Evolutionary conservation across 768 basidiomycete species (phyloP), one percentile per base, ranked within the genome.

Genomic region (Postia placenta): DNA sequence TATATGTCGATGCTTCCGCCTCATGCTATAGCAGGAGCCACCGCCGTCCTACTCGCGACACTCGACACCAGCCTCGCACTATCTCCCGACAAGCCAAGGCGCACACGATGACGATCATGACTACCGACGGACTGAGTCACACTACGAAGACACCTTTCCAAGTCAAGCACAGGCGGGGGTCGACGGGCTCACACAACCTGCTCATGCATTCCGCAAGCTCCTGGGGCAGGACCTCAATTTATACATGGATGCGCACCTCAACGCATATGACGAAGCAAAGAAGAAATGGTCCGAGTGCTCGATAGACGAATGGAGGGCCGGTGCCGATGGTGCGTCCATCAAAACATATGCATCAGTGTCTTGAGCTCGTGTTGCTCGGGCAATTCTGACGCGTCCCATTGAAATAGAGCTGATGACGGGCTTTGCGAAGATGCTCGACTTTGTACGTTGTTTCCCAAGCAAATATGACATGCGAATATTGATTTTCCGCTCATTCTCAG

Each of bases 291-390:
- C 67, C 12, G 67, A 71, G 5, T 78, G 77, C 48, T 67, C 70
- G 0, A 61, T 71, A 48, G 73, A 75, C 12, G 79, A 81, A 44
- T 81, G 81, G 81, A 58, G 67, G 4, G 67, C 73, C 22, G 81
- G 80, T 4, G 75, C 74, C 1, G 69, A 78, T 42, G 76, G 80
- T 80, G 42, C 14, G 42, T 27, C 19, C 11, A 35, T n/a, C n/a
- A n/a, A n/a, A n/a, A n/a, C n/a, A n/a, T n/a, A n/a, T n/a, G n/a
- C n/a, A n/a, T n/a, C n/a, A n/a, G n/a, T n/a, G n/a, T n/a, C n/a
- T n/a, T n/a, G n/a, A 19, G 19, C 27, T 42, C 27, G 2, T n/a
- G 22, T 7, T 39, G 17, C 17, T 22, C 19, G 38, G 19, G 12
- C 38, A 22, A 39, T 19, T 17, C 20, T 39, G 11, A 11, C 15